Percentiles rank a stretch among this genome's conserved stretches.
phyloP scores from a whole-genome alignment of 2,329 filamentous ascomycete genomes.

The Onygenales sp. region DNA sequence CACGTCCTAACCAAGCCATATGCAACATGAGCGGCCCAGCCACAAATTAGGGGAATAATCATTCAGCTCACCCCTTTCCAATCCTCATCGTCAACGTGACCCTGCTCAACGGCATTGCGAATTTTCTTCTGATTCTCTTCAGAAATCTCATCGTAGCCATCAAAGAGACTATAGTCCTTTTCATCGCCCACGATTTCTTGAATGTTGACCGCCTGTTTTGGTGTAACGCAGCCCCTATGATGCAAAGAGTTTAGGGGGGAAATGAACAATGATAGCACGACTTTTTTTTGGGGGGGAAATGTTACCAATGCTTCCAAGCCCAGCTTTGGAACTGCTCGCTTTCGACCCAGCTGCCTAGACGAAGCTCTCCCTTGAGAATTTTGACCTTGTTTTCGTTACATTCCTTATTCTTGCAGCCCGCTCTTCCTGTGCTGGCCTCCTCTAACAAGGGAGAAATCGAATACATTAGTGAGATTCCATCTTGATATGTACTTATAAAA shows the following conservation, averaged over 20 bases:
- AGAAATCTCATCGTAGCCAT: slow-evolving; percentile 71
- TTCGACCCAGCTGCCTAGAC: slow-evolving; percentile 64
- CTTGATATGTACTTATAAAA: neutral
- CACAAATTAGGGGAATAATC: slow-evolving; percentile 7
- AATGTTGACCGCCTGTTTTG: slow-evolving; percentile 58
- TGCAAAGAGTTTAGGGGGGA: neutral
- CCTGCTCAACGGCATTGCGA: slow-evolving; percentile 59
- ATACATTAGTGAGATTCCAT: neutral
- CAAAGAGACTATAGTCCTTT: slow-evolving; percentile 56
- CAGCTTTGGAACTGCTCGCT: slow-evolving; percentile 54
- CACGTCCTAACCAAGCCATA: slow-evolving; percentile 49
- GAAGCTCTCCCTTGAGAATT: slow-evolving; percentile 68
- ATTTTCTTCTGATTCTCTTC: slow-evolving; percentile 65
- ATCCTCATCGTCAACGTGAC: slow-evolving; percentile 74
- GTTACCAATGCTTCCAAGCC: slow-evolving; percentile 79
- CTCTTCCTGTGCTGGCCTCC: slow-evolving; percentile 58
- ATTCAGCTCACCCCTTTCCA: slow-evolving; percentile 67
- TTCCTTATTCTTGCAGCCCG: slow-evolving; percentile 60
- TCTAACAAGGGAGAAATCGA: slow-evolving; percentile 44
- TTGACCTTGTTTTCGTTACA: slow-evolving; percentile 65
- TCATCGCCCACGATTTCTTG: slow-evolving; percentile 42
- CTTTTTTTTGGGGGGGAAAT: neutral
- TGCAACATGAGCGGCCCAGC: neutral
- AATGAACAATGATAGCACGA: neutral
- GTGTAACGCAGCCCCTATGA: slow-evolving; percentile 78